phyloP scores from a whole-genome alignment of 2,329 filamentous ascomycete species.

The Monosporascus ibericus region DNA sequence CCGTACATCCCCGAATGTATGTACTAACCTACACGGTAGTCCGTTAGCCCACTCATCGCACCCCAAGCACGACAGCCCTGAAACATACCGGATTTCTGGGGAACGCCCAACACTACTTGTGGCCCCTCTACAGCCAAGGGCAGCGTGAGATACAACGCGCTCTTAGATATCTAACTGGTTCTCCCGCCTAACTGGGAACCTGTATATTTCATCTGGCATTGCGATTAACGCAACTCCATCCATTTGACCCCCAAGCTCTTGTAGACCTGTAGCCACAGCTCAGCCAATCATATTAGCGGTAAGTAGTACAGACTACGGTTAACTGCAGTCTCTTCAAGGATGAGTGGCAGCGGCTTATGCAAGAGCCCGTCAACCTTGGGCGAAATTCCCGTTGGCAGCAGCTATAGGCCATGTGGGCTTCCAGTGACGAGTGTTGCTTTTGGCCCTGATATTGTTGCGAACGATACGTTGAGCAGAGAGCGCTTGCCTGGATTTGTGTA shows the following conservation, averaged over 20 bases:
- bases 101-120: neutral
- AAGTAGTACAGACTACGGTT: slow-evolving; percentile 18
- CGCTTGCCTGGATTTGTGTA: neutral
- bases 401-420: slow-evolving; percentile 12
- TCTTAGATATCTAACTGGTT: neutral
- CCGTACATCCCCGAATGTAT: neutral
- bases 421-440: slow-evolving; percentile 5
- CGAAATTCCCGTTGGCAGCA: slow-evolving; percentile 17
- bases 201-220: neutral
- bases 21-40: neutral
- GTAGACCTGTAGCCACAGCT: slow-evolving; percentile 12
- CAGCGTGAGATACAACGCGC: neutral
- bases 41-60: neutral
- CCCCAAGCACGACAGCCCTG: neutral
- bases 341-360: slow-evolving; percentile 24
- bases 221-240: slow-evolving; percentile 5
- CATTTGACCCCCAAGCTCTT: slow-evolving; percentile 15
- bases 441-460: neutral
- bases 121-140: neutral
- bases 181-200: neutral
- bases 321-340: slow-evolving; percentile 18
- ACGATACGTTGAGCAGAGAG: neutral
- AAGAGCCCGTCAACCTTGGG: slow-evolving; percentile 15
- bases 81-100: neutral
- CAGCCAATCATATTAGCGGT: slow-evolving; percentile 17